Base-by-base conservation (phyloP, 2,329 filamentous ascomycete species). In the Thelonectria blattea region DNA sequence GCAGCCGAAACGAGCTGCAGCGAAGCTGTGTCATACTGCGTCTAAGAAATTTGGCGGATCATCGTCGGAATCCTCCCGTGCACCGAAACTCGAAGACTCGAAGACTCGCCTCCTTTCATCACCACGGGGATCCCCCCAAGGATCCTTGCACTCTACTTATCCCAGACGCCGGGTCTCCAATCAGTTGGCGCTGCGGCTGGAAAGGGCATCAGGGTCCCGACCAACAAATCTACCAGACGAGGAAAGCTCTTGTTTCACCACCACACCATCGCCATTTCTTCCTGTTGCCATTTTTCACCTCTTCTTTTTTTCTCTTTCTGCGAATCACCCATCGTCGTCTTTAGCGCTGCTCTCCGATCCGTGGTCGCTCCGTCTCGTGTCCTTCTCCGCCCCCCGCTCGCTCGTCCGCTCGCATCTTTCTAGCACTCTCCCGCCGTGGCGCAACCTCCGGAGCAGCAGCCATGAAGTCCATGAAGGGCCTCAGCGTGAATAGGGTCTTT, bases 401-500 rank as follows among this genome's bases (percentile, higher is more conserved):
- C 61, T 61, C 60, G n/a, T n/a, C n/a, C n/a, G 59, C 30, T 60
- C 58, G 42, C 49, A 9, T 30, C 34, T 37, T n/a, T 11, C 57
- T 50, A 58, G 56, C 42, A 18, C 24, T 45, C 65, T 64, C 60
- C 59, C 58, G 52, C 59, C 62, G 61, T 66, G 66, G 67, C 68
- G 68, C 64, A 52, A 70, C 51, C 52, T 58, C 56, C 61, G 52
- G 56, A 55, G 66, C 58, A 61, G 53, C 58, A 63, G 61, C 63
- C 55, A 80, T 79, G 76, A 79, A 77, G 68, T 74, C 74, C 64
- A 80, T 81, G 79, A 85, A 83, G 75, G 78, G 80, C 39, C 79
- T 86, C 61, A 83, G 79, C 73, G 79, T 85, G 77, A 83, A 80
- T 73, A 85, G 81, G 78, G 78, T 86, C 80, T 77, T 86, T 46